A percentile compares a stretch with the other conserved stretches of the same genome.
phyloP scores from a whole-genome alignment of 306 rosid genomes.

The Gastrolobium villosum region DNA sequence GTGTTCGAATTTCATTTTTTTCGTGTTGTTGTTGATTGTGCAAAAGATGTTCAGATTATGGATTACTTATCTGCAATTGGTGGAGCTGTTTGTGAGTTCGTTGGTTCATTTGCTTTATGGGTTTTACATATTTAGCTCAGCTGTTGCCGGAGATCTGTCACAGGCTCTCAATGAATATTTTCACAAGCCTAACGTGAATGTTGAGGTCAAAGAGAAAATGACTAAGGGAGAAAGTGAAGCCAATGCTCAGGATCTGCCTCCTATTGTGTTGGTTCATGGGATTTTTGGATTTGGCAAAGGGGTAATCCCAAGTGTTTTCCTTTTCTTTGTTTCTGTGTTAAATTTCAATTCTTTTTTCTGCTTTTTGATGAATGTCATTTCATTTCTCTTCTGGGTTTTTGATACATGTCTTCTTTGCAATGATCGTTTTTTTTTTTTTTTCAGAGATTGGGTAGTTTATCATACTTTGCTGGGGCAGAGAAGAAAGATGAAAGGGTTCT shows the following conservation, averaged over 20 bases:
- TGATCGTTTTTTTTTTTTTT: background rate
- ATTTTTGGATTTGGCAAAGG: slow-evolving; percentile 99
- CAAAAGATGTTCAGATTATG: slow-evolving; percentile 72
- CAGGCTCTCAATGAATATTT: slow-evolving; percentile 58
- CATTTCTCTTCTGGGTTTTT: background rate
- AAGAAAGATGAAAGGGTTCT: slow-evolving; percentile 96
- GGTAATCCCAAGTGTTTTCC: slow-evolving; percentile 48
- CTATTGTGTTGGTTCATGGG: slow-evolving; percentile 94
- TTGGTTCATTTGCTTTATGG: slow-evolving; percentile 85
- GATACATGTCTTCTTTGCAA: background rate
- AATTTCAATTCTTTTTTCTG: background rate
- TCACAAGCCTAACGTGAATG: slow-evolving; percentile 49
- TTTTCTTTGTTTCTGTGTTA: background rate
- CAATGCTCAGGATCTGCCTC: slow-evolving; percentile 65
- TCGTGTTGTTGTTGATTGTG: background rate
- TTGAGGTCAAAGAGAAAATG: slow-evolving; percentile 42
- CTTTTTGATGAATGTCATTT: background rate
- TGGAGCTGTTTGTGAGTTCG: slow-evolving; percentile 77
- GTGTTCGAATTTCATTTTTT: background rate
- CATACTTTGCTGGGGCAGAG: slow-evolving; percentile 98
- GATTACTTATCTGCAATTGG: slow-evolving; percentile 62
- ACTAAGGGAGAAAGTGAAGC: background rate
- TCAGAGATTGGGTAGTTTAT: slow-evolving; percentile 87
- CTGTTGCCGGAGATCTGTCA: slow-evolving; percentile 89
- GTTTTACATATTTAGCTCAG: slow-evolving; percentile 88